These are phyloP conservation scores for Globisporangium mamillatum DNA, from an alignment of 352 stramenopile species.

Conservation along the genomic window DNA sequence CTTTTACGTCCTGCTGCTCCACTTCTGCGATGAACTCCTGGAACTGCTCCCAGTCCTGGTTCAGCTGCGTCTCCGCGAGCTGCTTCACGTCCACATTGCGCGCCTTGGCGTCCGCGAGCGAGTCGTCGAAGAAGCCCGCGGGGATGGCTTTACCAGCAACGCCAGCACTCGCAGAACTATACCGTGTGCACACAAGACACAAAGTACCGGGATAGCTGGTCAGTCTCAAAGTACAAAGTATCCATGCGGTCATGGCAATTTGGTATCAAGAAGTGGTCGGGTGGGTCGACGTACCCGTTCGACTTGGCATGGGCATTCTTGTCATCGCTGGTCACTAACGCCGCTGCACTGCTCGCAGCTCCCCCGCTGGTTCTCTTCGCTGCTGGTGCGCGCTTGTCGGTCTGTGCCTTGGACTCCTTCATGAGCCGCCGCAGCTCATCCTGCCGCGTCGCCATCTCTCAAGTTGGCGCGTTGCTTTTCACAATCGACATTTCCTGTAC, in stretches of 20 bases:
- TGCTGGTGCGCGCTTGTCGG: neutral
- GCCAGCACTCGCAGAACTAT: neutral
- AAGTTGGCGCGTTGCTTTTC: neutral
- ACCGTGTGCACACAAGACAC: neutral
- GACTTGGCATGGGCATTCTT: neutral
- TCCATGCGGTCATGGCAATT: neutral
- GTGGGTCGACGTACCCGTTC: neutral
- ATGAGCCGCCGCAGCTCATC: slow-evolving; percentile 40
- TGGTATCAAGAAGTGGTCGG: neutral
- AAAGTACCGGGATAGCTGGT: neutral
- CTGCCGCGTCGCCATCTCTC: slow-evolving; percentile 19
- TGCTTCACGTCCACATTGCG: slow-evolving; percentile 46
- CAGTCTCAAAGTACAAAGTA: neutral
- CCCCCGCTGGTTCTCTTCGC: neutral
- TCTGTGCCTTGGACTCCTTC: slow-evolving; percentile 31
- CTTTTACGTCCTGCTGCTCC: slow-evolving; percentile 38
- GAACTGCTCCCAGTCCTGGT: slow-evolving; percentile 60
- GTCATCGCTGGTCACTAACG: neutral
- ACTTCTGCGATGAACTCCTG: slow-evolving; percentile 56
- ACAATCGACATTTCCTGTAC: too few species aligned
- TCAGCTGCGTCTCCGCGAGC: slow-evolving; percentile 35
- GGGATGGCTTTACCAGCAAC: slow-evolving; percentile 19
- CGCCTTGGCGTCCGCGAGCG: slow-evolving; percentile 45
- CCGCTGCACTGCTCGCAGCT: neutral
- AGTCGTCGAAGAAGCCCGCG: slow-evolving; percentile 51